Percentiles rank a stretch among this genome's conserved stretches.
Conservation (phyloP, 257 asterid genomes). For the Solanum appendiculatum region DNA sequence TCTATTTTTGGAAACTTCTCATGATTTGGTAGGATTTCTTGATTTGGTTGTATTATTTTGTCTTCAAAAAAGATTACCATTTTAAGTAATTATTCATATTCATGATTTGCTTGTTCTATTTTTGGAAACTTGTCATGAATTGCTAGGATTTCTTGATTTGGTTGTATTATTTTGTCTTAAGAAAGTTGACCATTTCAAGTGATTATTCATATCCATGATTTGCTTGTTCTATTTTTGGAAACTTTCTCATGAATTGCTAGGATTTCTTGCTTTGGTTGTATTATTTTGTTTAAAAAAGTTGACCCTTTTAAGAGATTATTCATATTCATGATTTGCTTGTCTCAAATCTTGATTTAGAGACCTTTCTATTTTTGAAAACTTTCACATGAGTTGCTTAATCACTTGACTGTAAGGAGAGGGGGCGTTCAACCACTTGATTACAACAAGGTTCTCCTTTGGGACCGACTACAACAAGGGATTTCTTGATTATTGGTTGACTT, state of each 20-base stretch:
- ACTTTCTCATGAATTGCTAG: neutral
- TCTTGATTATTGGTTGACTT: neutral
- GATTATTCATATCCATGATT: neutral
- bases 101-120: neutral
- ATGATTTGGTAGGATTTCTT: neutral
- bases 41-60: neutral
- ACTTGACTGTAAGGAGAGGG: neutral
- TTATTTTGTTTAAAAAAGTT: neutral
- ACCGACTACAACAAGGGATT: neutral
- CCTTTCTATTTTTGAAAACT: neutral
- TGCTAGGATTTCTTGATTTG: neutral
- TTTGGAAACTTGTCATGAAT: neutral
- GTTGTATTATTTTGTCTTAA: neutral
- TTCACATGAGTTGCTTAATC: neutral
- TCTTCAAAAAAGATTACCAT: neutral
- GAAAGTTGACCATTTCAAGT: neutral
- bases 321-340: neutral
- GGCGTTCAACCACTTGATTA: neutral
- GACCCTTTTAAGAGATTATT: neutral
- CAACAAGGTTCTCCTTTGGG: neutral
- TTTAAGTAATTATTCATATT: neutral
- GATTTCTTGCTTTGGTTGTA: neutral
- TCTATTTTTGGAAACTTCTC: neutral
- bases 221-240: neutral
- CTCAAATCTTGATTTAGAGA: neutral